Base-by-base conservation (phyloP, 768 basidiomycete genomes). In the Lyophyllum atratum region DNA sequence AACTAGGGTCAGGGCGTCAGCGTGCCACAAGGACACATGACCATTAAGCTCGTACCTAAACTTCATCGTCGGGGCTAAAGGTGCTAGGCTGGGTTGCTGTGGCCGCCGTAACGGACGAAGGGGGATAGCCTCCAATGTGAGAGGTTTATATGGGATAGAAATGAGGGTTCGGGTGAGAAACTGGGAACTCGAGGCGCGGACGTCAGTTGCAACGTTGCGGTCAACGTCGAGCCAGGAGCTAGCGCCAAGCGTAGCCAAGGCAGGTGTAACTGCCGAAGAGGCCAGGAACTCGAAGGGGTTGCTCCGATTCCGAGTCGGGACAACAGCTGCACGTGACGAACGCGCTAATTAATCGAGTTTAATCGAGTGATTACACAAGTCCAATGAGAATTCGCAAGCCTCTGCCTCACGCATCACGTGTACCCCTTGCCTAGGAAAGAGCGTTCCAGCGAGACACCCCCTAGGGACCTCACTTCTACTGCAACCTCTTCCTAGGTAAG, bases 61-160 rank as follows among this genome's bases (percentile, higher is more conserved):
- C 68, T 85, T 87, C 85, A 87, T 87, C 39, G 62, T 66, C 50
- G 67, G 68, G 12, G 46, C 58, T 56, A 61, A 59, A 53, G 63
- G 64, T 55, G 64, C 49, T 54, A 60, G 59, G 46, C 58, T 61
- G 12, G 59, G 47, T 43, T 62, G 61, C 58, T 62, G 62, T 62
- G 50, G 43, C 25, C 53, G 55, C 51, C 58, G 58, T 58, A 77
- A 64, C 54, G 67, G 69, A 53, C 67, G 69, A 58, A 77, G 75
- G 44, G 76, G 74, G 61, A 77, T 74, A 25, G 66, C 67, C 74
- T 77, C 76, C 76, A 76, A 62, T 39, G 39, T 59, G 49, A 29
- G 45, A 26, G 14, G n/a, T 43, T 31, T 31, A 54, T 37, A 59
- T 52, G 49, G n/a, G 26, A 58, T 26, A 52, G 22, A 55, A 48